Evolutionary conservation across 2,329 filamentous ascomycete genomes (phyloP), one percentile per base, ranked within the genome.

Genomic region (Blastomyces silverae): DNA sequence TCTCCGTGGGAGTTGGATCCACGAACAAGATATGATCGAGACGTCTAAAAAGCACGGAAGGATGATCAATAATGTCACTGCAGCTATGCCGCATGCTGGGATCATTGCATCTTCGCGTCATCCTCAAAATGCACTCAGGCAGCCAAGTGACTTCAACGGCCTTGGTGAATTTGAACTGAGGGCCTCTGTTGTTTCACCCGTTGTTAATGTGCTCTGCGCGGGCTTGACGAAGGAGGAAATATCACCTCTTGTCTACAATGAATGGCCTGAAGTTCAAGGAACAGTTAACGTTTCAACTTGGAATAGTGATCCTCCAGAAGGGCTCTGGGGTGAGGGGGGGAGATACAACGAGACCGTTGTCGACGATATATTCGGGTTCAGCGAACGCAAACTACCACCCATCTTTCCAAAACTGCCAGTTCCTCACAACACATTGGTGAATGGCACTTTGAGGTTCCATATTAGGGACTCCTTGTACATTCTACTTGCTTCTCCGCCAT

Each of bases 41-140:
- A 77, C 80, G 0, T 87, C 82, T 3, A 72, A 79, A 4, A 72
- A 79, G 13, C 73, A 84, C 63, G 76, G 79, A 0, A 81, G 89
- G 34, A 80, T 89, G 48, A 79, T 93, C 70, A 90, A 92, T 72
- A 92, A 92, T 67, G 85, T 91, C 34, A 89, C 88, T 0, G 80
- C 92, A 68, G 89, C 89, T 0, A 88, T 92, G 83, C 90, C 90
- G 0, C 90, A 94, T 70, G 80, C 86, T 0, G 85, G 87, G 0
- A 81, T 94, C 0, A 85, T 89, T 44, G 75, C 79, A 15, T 89
- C 90, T 0, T 86, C 88, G 0, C 83, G 79, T 10, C 79, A 88
- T 68, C 75, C 80, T 0, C 73, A 76, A 10, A 93, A 93, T 70
- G 73, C 77, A 0, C 90, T 94, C 39, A 75, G 90, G 10, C 90